Base-by-base conservation (phyloP, 2,329 filamentous ascomycete genomes). In the Arthroderma sp. region DNA sequence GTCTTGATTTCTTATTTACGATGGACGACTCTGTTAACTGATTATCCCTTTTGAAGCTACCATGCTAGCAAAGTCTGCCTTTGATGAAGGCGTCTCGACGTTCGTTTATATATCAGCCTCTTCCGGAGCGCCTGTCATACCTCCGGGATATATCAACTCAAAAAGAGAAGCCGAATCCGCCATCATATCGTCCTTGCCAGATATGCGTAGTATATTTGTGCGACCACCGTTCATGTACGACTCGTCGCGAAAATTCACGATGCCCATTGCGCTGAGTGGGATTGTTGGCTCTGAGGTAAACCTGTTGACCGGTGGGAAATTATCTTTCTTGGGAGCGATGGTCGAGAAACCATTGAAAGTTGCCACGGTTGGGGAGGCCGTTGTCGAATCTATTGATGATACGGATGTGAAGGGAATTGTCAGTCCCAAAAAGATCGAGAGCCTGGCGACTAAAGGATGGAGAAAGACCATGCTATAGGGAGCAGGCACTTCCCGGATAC, bases 21-120 rank as follows among this genome's bases (percentile, higher is more conserved):
- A 22, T 22, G 15, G 15, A 22, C 15, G 15, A 22, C 15, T 34
- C 10, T 27, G 11, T 34, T 22, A 11, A 9, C 36, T 15, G 10
- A 29, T 5, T 36, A 15, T 41, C 15, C 15, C 15, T 22, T 3
- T 22, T 22, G 15, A 22, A 68, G 89, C 89, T 40, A 78, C 96
- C 49, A 75, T 82, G 44, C 73, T 95, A 9, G 91, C 89, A 9
- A 78, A 82, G 57, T 84, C 89, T 60, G 80, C 87, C 1, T 73
- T 74, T 28, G 68, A 68, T 31, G 76, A 78, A 48, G 72, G 77
- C 32, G 80, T 82, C 9, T 66, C 72, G 11, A 77, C 80, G 0
- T 95, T 94, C 60, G 78, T 82, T 48, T 96, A 86, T 69, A 82
- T 98, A 49, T 94, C 87, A 32, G 91, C 91, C 2, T 84, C 86